These are phyloP conservation scores for Suillus americanus DNA, from an alignment of 768 basidiomycete species.

Conservation along the genomic window DNA sequence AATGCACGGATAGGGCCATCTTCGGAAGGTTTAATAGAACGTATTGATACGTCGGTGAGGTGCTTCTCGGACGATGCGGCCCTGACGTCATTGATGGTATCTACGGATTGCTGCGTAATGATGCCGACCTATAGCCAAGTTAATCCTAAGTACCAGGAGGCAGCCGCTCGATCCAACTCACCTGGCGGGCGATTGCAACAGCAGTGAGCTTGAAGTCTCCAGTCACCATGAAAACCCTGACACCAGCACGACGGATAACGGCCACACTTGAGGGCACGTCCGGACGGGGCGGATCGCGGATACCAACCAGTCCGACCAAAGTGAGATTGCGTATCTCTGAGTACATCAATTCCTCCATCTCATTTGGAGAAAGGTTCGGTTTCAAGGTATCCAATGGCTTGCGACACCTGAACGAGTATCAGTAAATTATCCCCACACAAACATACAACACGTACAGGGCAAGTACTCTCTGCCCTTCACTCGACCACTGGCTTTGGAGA, in stretches of 20 bases:
- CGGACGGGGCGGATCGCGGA: slow-evolving; percentile 55
- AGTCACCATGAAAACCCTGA: slow-evolving; percentile 56
- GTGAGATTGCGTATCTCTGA: slow-evolving; percentile 39
- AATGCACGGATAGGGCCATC: slow-evolving; percentile 40
- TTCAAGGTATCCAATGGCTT: slow-evolving; percentile 30
- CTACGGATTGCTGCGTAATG: slow-evolving; percentile 37
- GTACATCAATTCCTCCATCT: slow-evolving; percentile 40
- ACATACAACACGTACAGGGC: slow-evolving; percentile 31
- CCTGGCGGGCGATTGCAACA: slow-evolving; percentile 47
- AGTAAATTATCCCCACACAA: slow-evolving; percentile 1
- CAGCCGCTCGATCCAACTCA: slow-evolving; percentile 23
- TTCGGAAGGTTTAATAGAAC: slow-evolving; percentile 34
- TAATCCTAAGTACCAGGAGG: slow-evolving; percentile 3
- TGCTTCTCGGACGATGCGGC: slow-evolving; percentile 16
- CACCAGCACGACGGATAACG: slow-evolving; percentile 48
- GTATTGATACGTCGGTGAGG: slow-evolving; percentile 14
- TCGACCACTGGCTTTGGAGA: slow-evolving; percentile 43
- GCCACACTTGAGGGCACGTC: slow-evolving; percentile 48
- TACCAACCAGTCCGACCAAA: slow-evolving; percentile 51
- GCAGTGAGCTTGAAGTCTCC: slow-evolving; percentile 58
- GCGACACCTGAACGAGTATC: slow-evolving; percentile 21
- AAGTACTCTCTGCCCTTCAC: slow-evolving; percentile 53
- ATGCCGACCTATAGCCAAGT: slow-evolving; percentile 37
- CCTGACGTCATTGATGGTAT: slow-evolving; percentile 33
- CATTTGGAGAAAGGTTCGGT: slow-evolving; percentile 24